These are phyloP conservation scores for Lecanoromycetidae sp. DNA, from an alignment of 2,329 filamentous ascomycete genomes.

Conservation along the genomic window DNA sequence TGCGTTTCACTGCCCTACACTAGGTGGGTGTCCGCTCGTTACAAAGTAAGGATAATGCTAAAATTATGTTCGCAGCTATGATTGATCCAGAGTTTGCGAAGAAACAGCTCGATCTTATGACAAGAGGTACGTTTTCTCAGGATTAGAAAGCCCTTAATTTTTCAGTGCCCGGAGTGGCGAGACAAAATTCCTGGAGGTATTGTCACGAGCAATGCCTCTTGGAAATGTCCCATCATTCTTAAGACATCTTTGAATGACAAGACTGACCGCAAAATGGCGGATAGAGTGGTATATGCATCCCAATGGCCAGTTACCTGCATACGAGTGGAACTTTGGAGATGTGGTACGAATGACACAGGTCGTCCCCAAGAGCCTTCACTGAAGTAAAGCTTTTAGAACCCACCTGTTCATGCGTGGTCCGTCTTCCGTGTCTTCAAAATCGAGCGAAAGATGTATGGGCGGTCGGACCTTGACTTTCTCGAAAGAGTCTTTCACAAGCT, in stretches of 20 bases:
- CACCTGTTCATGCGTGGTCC: constrained; percentile 75
- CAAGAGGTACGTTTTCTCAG: too few species aligned
- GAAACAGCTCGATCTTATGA: constrained; percentile 93
- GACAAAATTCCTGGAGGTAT: too few species aligned
- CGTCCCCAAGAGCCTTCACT: too few species aligned
- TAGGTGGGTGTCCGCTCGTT: too few species aligned
- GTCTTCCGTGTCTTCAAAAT: constrained; percentile 97
- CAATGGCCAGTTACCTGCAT: constrained; percentile 86
- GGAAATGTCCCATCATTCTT: neutral
- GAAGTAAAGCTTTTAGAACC: too few species aligned
- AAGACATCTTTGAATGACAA: neutral
- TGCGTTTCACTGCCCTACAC: constrained; percentile 91
- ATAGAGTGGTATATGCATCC: constrained; percentile 99
- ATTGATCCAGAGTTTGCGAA: constrained; percentile 96
- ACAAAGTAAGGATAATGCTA: too few species aligned
- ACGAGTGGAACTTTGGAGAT: constrained; percentile 96
- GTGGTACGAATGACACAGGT: too few species aligned
- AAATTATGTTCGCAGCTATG: constrained; percentile 92
- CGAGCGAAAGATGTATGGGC: constrained; percentile 90
- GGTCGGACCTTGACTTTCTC: constrained; percentile 87
- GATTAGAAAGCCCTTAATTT: too few species aligned
- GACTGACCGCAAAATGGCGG: too few species aligned
- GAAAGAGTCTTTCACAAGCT: constrained; percentile 95
- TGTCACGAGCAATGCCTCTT: too few species aligned
- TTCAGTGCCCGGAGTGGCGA: too few species aligned